Evolutionary conservation across 2,329 filamentous ascomycete species (phyloP), one percentile per base, ranked within the genome.

Genomic region (Cercospora citrullina): DNA sequence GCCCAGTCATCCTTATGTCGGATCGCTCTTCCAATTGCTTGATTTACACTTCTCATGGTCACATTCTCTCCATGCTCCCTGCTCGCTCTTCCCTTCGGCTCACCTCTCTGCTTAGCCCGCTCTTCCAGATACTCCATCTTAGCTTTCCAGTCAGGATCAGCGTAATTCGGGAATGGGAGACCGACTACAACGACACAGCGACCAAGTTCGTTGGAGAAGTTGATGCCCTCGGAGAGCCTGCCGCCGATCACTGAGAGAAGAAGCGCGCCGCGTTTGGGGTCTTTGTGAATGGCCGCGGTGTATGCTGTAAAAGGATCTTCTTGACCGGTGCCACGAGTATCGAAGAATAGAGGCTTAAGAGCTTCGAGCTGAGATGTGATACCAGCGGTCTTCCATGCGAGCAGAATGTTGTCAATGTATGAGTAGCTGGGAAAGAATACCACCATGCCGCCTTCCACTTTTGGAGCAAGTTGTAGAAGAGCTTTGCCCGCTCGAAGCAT

Each of bases 41-140:
- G 95, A 78, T 99, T 99, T 4, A 99, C 95, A 4, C 94, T 93
- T 45, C 95, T 86, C 94, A 99, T 97, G 78, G 94, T 97, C 0
- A 92, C 88, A 77, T 98, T 98, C 78, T 97, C 93, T 77, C 96
- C 96, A 76, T 92, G 96, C 69, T 94, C 91, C 63, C 90, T 83
- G 1, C 90, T 89, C 4, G 89, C 82, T 31, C 81, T 83, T 65
- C 78, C 81, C 45, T 75, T 78, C 30, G 77, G 77, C 68, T 71
- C 76, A 55, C 71, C 76, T 65, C 60, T 77, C 73, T 51, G 78
- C 75, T 57, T 61, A 18, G 83, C 82, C 71, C 84, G 89, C 0
- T 87, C 82, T 75, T 96, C 92, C 12, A 98, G 88, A 77, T 97
- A 94, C 76, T 92, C 89, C 76, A 95, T 89, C 78, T 94, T 94